These are phyloP conservation scores for Solanum lycopersicoides DNA, from an alignment of 257 asterid genomes.

Conservation along the genomic window DNA sequence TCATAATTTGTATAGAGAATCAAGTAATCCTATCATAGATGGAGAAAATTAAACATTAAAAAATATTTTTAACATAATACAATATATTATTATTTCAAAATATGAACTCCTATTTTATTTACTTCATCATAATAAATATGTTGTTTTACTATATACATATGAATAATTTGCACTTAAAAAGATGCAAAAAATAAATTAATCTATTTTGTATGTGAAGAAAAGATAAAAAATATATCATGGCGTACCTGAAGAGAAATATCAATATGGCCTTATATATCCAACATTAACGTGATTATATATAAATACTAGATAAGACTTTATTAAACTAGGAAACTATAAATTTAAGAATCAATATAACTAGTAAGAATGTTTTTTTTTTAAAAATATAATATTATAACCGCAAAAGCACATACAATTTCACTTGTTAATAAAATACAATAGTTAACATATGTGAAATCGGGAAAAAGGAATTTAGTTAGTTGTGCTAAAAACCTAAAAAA, in stretches of 20 bases:
- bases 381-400: too few relatives aligned
- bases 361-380: too few relatives aligned
- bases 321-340: not conserved
- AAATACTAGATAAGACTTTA: not conserved
- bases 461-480: not conserved
- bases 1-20: not conserved
- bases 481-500: not conserved
- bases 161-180: not conserved
- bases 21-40: not conserved
- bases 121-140: too few relatives aligned
- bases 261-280: not conserved
- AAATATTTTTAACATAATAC: not conserved
- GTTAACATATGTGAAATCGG: not conserved
- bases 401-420: too few relatives aligned
- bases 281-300: too few relatives aligned
- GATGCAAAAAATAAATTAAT: not conserved
- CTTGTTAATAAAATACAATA: too few relatives aligned
- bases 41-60: not conserved
- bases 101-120: not conserved
- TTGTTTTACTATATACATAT: too few relatives aligned
- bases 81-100: too few relatives aligned
- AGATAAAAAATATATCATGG: not conserved
- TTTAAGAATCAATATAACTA: not conserved
- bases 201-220: not conserved
- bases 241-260: too few relatives aligned